Evolutionary conservation across 345 rosid species (phyloP), one percentile per base, ranked within the genome.

Genomic region (Heritiera fomes): DNA sequence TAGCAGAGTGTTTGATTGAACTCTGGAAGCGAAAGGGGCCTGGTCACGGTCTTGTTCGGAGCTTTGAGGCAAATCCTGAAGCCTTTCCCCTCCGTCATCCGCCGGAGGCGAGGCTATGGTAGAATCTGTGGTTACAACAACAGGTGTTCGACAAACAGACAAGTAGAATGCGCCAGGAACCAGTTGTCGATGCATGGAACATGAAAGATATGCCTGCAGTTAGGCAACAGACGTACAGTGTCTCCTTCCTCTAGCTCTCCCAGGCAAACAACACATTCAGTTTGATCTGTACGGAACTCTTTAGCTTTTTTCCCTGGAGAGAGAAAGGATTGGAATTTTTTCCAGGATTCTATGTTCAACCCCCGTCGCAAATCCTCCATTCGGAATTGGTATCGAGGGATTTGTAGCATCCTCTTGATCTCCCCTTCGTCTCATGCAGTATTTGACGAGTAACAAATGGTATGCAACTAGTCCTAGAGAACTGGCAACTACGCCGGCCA

Each of bases 201-300:
- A 28, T 94, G 98, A 80, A 91, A 92, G 6, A 89, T 79, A 43
- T 94, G 98, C 40, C 88, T 86, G 71, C 98, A 92, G 65, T 79
- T 83, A 1, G 96, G 97, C 81, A 94, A 76, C 75, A 87, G 79
- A 13, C 95, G 88, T 5, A 91, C 89, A 63, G 77, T 78, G 0
- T 90, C 93, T 0, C 88, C 85, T 56, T 89, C 92, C 75, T 83
- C 78, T 8, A 90, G 55, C 5, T 87, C 88, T 28, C 83, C 94
- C 66, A 89, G 64, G 79, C 92, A 90, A 78, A 90, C 83, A 0
- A 83, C 90, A 55, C 92, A 89, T 41, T 90, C 91, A 8, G 23
- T 73, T 73, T 81, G 85, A 65, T 85, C 84, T 3, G 43, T 11
- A 12, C 68, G 70, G 38, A 78, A 56, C 11, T 34, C 9, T 14